Percentiles rank a stretch among this genome's conserved stretches.
Evolutionary conservation across 306 rosid species (phyloP).

Genomic region (Ammopiptanthus mongolicus): DNA sequence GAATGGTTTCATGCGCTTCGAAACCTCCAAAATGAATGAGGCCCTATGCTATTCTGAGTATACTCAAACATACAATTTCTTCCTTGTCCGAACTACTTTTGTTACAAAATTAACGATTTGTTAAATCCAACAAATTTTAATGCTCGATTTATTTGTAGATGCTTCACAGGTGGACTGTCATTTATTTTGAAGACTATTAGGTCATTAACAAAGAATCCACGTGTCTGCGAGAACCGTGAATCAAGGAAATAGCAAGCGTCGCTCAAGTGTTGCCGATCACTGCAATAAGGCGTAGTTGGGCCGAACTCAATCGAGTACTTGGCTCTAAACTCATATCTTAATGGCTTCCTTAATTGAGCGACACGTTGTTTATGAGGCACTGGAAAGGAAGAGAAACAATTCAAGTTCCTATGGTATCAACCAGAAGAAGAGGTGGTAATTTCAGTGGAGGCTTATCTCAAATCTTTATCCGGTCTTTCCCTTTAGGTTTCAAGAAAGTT

Average conservation of each 20-base stretch:
- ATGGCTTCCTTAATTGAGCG: neutral
- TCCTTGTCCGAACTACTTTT: neutral
- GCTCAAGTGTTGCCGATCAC: no score
- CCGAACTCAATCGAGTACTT: neutral
- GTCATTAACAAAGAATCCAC: no score
- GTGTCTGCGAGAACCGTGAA: no score
- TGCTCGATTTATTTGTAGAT: neutral
- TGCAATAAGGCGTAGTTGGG: no score
- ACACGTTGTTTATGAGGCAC: no score
- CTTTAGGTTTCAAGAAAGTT: no score
- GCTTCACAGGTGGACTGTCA: neutral
- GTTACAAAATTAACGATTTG: neutral
- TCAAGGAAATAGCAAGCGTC: neutral
- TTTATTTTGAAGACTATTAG: no score
- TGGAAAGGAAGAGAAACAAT: no score
- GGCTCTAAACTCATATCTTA: neutral
- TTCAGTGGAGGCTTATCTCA: no score
- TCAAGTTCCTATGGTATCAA: no score
- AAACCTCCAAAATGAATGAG: constrained; percentile 1
- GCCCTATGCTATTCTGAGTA: neutral
- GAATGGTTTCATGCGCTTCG: neutral
- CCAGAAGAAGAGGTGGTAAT: no score
- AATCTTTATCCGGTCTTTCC: no score
- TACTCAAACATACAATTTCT: neutral
- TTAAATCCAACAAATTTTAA: neutral